phyloP scores from a whole-genome alignment of 768 basidiomycete species.

The Psilocybe subaeruginosa region DNA sequence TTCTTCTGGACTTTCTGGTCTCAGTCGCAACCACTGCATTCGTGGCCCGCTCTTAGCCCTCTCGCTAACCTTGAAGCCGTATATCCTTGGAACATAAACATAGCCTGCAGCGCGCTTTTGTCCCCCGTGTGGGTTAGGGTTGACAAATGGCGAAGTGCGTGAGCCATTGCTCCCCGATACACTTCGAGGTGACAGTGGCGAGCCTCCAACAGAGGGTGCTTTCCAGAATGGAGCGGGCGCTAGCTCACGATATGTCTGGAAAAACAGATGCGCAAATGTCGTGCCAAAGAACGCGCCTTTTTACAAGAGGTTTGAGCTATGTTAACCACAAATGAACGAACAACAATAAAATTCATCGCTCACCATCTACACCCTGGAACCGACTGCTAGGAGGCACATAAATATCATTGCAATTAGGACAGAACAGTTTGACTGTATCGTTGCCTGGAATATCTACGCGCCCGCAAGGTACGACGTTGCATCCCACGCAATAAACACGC shows the following conservation, averaged over 20 bases:
- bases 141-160: constrained; percentile 66
- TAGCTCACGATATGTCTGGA: constrained; percentile 97
- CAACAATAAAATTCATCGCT: constrained; percentile 26
- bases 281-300: constrained; percentile 98
- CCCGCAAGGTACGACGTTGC: constrained; percentile 92
- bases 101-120: constrained; percentile 87
- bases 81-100: constrained; percentile 91
- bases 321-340: constrained; percentile 12
- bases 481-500: constrained; percentile 89
- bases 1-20: constrained; percentile 81
- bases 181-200: constrained; percentile 62
- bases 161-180: constrained; percentile 51
- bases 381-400: constrained; percentile 95
- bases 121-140: constrained; percentile 88
- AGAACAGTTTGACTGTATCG: constrained; percentile 97
- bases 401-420: constrained; percentile 97
- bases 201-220: constrained; percentile 55
- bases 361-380: constrained; percentile 95
- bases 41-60: constrained; percentile 92
- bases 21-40: constrained; percentile 94
- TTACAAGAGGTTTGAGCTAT: neutral
- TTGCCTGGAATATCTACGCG: constrained; percentile 94
- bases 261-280: constrained; percentile 97
- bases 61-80: constrained; percentile 97
- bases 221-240: constrained; percentile 93